phyloP scores from a whole-genome alignment of 1,284 basidiomycete genomes.

The Cutaneotrichosporon sp. region DNA sequence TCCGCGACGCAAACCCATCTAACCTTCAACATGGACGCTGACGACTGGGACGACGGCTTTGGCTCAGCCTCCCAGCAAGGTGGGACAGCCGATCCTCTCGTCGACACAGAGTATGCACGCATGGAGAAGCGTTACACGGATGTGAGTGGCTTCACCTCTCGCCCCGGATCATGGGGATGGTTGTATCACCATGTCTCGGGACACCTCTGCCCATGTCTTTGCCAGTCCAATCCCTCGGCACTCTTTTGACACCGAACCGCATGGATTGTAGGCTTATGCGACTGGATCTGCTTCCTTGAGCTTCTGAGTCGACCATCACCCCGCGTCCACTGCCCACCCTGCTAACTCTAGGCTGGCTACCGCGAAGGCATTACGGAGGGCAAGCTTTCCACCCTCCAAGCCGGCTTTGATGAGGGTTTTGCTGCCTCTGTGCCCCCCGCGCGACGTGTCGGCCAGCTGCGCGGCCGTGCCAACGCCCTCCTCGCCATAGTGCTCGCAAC shows the following conservation, averaged over 20 bases:
- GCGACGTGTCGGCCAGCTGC: conserved; percentile 48
- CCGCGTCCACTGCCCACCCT: neutral
- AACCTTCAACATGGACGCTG: conserved; percentile 7
- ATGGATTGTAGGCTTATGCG: no score
- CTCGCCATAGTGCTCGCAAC: conserved; percentile 21
- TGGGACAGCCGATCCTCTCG: conserved; percentile 34
- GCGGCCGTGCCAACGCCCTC: conserved; percentile 49
- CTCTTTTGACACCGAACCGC: no score
- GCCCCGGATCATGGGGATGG: no score
- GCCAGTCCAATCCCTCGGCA: no score
- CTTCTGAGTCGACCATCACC: no score
- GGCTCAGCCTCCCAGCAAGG: conserved; percentile 21
- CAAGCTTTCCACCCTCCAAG: conserved; percentile 52
- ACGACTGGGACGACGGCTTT: conserved; percentile 42
- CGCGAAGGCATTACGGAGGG: conserved; percentile 56
- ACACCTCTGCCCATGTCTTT: no score
- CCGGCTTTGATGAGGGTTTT: conserved; percentile 54
- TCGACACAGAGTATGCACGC: conserved; percentile 41
- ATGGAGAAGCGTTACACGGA: conserved; percentile 44
- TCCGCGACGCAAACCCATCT: no score
- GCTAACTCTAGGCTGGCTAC: conserved; percentile 51
- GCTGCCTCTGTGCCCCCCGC: conserved; percentile 48
- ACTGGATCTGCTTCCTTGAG: no score
- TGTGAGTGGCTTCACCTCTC: conserved; percentile 30
- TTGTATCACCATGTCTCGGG: no score